These are phyloP conservation scores for Arthrobotrys iridis DNA, from an alignment of 2,329 filamentous ascomycete genomes.

Conservation along the genomic window DNA sequence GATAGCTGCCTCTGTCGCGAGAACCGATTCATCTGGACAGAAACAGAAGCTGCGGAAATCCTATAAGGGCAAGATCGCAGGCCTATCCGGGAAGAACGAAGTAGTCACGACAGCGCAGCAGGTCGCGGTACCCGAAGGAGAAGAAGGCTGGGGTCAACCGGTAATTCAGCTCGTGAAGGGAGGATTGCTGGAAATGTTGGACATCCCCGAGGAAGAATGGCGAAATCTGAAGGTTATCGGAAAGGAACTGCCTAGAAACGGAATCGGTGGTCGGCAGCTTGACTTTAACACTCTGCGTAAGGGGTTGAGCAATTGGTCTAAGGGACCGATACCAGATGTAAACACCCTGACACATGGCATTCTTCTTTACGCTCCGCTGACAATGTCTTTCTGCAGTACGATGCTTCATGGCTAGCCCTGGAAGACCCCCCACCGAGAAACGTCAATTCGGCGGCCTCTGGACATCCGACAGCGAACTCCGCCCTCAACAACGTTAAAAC, in stretches of 20 bases:
- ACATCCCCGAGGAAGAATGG: conserved; percentile 63
- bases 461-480: conserved; percentile 35
- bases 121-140: conserved; percentile 57
- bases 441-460: conserved; percentile 36
- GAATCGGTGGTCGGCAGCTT: conserved; percentile 41
- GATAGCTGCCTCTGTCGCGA: conserved; percentile 65
- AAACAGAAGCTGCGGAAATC: conserved; percentile 69
- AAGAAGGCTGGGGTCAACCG: conserved; percentile 55
- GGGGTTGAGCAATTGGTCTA: conserved; percentile 50
- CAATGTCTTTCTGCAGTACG: conserved; percentile 56
- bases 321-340: conserved; percentile 50
- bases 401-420: conserved; percentile 57
- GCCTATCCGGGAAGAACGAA: conserved; percentile 65
- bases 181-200: conserved; percentile 59
- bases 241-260: conserved; percentile 60
- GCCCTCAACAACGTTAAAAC: conserved; percentile 43
- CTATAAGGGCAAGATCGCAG: conserved; percentile 67
- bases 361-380: conserved; percentile 19
- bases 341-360: conserved; percentile 3
- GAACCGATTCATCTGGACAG: conserved; percentile 66
- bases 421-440: conserved; percentile 56
- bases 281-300: conserved; percentile 49
- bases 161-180: conserved; percentile 51
- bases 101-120: conserved; percentile 61
- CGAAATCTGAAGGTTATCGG: conserved; percentile 61